These are phyloP conservation scores for Hortiboletus flavorubellus DNA, from an alignment of 768 basidiomycete species.

Conservation along the genomic window DNA sequence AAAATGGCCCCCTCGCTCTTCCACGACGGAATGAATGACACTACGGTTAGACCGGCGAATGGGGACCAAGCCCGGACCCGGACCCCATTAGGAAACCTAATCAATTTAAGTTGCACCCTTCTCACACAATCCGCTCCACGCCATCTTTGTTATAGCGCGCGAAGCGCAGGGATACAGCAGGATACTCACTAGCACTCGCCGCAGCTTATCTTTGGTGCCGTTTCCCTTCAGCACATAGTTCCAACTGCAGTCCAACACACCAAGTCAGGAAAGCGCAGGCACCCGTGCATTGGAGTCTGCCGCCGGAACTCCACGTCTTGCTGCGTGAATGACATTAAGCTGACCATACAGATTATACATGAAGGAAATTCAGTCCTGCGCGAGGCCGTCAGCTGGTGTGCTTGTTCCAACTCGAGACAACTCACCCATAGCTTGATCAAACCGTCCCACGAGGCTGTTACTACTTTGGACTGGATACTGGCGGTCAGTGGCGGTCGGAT, in stretches of 20 bases:
- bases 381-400: conserved; percentile 1
- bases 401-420: conserved; percentile 6
- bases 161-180: not conserved
- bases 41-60: not conserved
- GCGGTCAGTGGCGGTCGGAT: conserved; percentile 8
- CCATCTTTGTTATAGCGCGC: too few relatives aligned
- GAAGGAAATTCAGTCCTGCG: conserved; percentile 30
- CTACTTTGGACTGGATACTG: conserved; percentile 77
- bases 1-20: not conserved
- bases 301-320: not conserved
- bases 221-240: not conserved
- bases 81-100: not conserved
- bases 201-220: not conserved
- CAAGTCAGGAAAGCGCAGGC: not conserved
- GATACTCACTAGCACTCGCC: not conserved
- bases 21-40: not conserved
- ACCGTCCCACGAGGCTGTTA: conserved; percentile 98
- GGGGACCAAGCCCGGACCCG: not conserved
- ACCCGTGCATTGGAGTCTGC: not conserved
- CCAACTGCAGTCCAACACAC: not conserved
- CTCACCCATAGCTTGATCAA: conserved; percentile 96
- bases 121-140: not conserved
- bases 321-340: conserved; percentile 3
- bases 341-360: conserved; percentile 2
- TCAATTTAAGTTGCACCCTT: conserved; percentile 1